Evolutionary conservation across 2,329 filamentous ascomycete species (phyloP), one percentile per base, ranked within the genome.

Genomic region (Colletotrichum filicis): DNA sequence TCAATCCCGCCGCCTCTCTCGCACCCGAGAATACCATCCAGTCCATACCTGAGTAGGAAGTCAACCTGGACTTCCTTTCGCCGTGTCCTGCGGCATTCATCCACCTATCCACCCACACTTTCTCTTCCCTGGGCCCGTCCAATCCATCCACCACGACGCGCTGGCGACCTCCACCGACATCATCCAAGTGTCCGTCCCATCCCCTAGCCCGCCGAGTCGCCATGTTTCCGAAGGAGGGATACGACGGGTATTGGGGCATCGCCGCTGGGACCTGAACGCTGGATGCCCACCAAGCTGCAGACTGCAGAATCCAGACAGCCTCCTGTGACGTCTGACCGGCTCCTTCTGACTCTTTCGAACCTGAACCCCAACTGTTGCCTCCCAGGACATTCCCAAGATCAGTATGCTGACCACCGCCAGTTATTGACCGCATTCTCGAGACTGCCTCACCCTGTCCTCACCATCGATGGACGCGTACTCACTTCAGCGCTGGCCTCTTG

Each of bases 121-220:
- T 24, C 57, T 56, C 32, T 67, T 26, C 12, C 11, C n/a, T 35
- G 35, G 64, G 19, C 58, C 58, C 64, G 52, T n/a, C 35, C 52
- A 35, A 60, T 69, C 66, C 66, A 59, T 72, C 55, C 68, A 53
- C 49, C 42, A 26, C 62, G 69, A 11, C 24, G 37, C 46, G 32
- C 28, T 59, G 46, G 66, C 55, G 58, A 30, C 42, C 55, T 63
- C 69, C 64, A 58, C 63, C 62, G 65, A 72, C 69, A 68, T 58
- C 52, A 68, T 58, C 30, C 52, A 58, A 30, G 26, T 26, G 35
- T 26, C 52, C 32, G 22, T 57, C 46, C 42, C 68, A 35, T 42
- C 30, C 46, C 52, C 7, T 16, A n/a, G 22, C 24, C 12, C 35
- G 16, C 57, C 5, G 19, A 11, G 12, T 63, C 32, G 49, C 59